Percentiles rank a stretch among this genome's conserved stretches.
Evolutionary conservation across 2,329 filamentous ascomycete genomes (phyloP).

Genomic region (Pezicula rhizophila): DNA sequence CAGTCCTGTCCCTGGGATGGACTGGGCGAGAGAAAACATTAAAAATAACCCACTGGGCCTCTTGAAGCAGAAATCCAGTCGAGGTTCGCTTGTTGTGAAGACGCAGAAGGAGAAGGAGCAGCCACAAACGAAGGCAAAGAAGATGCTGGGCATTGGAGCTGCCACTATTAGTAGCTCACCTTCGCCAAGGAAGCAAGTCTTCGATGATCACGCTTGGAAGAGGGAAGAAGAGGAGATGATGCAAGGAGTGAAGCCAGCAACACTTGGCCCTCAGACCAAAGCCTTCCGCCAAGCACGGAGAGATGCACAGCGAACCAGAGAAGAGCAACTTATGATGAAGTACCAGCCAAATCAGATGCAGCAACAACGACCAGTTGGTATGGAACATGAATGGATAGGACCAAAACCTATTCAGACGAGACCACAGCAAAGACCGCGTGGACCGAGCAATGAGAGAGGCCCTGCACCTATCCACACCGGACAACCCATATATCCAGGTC

Average conservation of each 20-base stretch:
- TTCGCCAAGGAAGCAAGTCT: conserved; percentile 31
- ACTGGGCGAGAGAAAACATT: conserved; percentile 28
- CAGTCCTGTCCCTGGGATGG: conserved; percentile 28
- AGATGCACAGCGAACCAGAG: conserved; percentile 25
- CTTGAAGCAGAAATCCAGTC: conserved; percentile 60
- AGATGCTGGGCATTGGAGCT: conserved; percentile 52
- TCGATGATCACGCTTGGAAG: conserved; percentile 19
- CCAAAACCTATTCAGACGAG: conserved; percentile 6
- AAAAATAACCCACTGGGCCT: conserved; percentile 55
- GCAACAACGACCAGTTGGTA: not conserved
- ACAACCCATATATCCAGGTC: not conserved
- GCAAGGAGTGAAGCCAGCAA: conserved; percentile 7
- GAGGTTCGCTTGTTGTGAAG: conserved; percentile 53
- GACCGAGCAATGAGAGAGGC: conserved; percentile 11
- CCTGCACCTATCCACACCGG: conserved; percentile 15
- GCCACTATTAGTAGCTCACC: conserved; percentile 35
- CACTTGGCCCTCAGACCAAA: conserved; percentile 18
- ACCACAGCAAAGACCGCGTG: conserved; percentile 7
- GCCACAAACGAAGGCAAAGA: conserved; percentile 49
- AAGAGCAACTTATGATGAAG: conserved; percentile 20
- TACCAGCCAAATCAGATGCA: conserved; percentile 15
- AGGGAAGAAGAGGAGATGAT: conserved; percentile 21
- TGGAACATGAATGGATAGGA: conserved; percentile 11
- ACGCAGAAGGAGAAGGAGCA: conserved; percentile 31
- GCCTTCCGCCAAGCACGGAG: conserved; percentile 25